phyloP scores from a whole-genome alignment of 768 basidiomycete species.

The Kwoniella shandongensis region DNA sequence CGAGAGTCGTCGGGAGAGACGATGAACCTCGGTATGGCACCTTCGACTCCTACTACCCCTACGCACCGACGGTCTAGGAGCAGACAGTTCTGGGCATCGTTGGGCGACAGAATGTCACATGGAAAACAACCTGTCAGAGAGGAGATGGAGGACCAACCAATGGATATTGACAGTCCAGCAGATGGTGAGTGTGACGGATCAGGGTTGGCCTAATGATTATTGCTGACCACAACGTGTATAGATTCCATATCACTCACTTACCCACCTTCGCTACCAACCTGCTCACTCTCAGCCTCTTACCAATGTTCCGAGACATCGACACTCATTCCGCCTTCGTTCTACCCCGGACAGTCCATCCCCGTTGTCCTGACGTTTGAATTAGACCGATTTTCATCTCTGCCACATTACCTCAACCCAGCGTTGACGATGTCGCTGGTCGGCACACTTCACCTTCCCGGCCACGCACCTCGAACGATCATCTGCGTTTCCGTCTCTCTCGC shows the following conservation, averaged over 20 bases:
- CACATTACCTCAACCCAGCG: constrained; percentile 40
- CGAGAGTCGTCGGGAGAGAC: constrained; percentile 11
- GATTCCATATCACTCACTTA: constrained; percentile 27
- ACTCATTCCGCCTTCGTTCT: constrained; percentile 45
- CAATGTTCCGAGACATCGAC: constrained; percentile 34
- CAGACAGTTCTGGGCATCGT: constrained; percentile 30
- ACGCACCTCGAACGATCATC: constrained; percentile 41
- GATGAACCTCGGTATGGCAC: not conserved
- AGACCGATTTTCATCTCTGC: constrained; percentile 36
- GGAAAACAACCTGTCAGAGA: constrained; percentile 17
- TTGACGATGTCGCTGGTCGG: constrained; percentile 48
- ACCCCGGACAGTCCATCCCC: constrained; percentile 48
- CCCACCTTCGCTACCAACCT: constrained; percentile 33
- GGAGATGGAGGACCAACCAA: constrained; percentile 25
- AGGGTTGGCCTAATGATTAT: not conserved
- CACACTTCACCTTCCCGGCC: constrained; percentile 31
- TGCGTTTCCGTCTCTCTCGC: constrained; percentile 46
- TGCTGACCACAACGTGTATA: constrained; percentile 1
- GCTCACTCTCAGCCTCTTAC: constrained; percentile 31
- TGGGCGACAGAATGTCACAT: constrained; percentile 11
- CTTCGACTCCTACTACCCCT: constrained; percentile 2
- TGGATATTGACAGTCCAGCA: constrained; percentile 22
- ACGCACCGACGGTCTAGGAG: constrained; percentile 18
- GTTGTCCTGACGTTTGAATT: constrained; percentile 39
- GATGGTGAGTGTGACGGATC: constrained; percentile 14